A percentile compares a stretch with the other conserved stretches of the same genome.
These are phyloP conservation scores for Tolypocladium guangdongense DNA, from an alignment of 2,329 filamentous ascomycete species.

Conservation along the genomic window DNA sequence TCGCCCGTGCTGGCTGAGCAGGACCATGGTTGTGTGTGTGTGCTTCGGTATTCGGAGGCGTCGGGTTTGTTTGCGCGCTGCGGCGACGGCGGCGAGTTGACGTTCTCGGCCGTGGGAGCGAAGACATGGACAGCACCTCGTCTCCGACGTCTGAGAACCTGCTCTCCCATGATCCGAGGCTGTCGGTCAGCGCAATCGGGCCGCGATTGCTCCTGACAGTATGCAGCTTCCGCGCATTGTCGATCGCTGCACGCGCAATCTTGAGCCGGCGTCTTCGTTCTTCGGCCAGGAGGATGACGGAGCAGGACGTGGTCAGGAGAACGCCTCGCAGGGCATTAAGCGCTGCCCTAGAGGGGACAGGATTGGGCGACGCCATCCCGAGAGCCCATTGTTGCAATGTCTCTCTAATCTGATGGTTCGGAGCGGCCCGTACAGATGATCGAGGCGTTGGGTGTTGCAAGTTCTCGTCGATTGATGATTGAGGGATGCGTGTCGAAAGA, in stretches of 20 bases:
- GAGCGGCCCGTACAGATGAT: background rate
- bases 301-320: constrained; percentile 46
- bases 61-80: constrained; percentile 3
- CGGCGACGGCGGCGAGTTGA: constrained; percentile 17
- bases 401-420: background rate
- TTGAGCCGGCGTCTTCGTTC: constrained; percentile 45
- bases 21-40: background rate
- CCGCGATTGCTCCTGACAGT: constrained; percentile 21
- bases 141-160: constrained; percentile 10
- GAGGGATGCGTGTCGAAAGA: background rate
- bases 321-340: constrained; percentile 45
- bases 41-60: background rate
- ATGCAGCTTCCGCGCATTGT: constrained; percentile 42
- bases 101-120: constrained; percentile 9
- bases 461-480: background rate
- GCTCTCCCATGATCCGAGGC: constrained; percentile 9
- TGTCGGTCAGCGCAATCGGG: constrained; percentile 16
- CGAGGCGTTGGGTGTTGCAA: background rate
- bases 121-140: constrained; percentile 11
- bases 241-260: constrained; percentile 35
- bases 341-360: constrained; percentile 43
- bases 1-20: background rate
- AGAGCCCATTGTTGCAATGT: constrained; percentile 12
- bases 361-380: constrained; percentile 34
- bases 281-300: constrained; percentile 42